Base-by-base conservation (phyloP, 805 yeast genomes). In the Lachancea lanzarotensis region DNA sequence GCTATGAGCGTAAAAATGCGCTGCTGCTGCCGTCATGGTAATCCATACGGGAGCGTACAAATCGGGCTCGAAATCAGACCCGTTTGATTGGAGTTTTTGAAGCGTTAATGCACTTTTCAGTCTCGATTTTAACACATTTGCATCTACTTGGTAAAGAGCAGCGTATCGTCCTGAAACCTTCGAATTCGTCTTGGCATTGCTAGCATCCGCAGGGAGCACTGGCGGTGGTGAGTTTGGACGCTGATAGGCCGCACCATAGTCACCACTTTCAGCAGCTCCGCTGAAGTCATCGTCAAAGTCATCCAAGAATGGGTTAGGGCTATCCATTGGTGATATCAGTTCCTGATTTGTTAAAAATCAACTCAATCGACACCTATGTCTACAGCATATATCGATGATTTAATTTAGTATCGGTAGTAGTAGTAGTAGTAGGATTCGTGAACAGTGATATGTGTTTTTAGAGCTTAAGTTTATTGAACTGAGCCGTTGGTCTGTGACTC, bases 41-140 rank as follows among this genome's bases (percentile, higher is more conserved):
- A 90, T 80, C 98, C 98, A 90, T 16, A 88, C 69, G 7, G 95
- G 84, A 0, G 96, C 96, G 62, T 88, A 91, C 43, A 90, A 66
- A 56, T 90, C 98, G 2, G 47, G 45, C 5, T 45, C 82, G 78
- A 43, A 51, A 46, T 13, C 71, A 15, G 34, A 26, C 25, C 38
- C 32, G 26, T 35, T 35, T 3, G 19, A 10, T 29, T 42, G 29
- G n/a, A 31, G 3, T 27, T 35, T 29, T n/a, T 36, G 38, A 3
- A 27, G 35, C 6, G 12, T 30, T 15, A 43, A 32, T 2, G 46
- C 46, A 10, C 25, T 9, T 30, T n/a, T 32, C 10, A 43, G 38
- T 19, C 46, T 40, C 11, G 38, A 16, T 22, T 18, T 19, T 15
- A 43, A 31, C 13, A 3, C n/a, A 9, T 42, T 40, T 7, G 13